Percentiles rank a stretch among this genome's conserved stretches.
Evolutionary conservation across 768 basidiomycete species (phyloP).

Genomic region (Amanita rimosa): DNA sequence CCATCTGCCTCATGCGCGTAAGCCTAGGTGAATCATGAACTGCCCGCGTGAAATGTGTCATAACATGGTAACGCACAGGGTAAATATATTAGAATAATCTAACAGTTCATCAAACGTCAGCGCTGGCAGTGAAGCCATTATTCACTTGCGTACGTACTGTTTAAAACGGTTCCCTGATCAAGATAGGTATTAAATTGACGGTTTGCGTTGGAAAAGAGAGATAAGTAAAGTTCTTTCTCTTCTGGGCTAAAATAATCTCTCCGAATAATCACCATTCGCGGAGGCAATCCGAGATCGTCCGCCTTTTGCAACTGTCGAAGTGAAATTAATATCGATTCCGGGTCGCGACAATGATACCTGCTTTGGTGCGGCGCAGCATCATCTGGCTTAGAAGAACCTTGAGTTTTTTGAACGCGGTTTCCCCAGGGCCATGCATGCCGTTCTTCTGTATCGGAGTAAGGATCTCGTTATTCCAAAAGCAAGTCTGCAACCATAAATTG

Average conservation of each 20-base stretch:
- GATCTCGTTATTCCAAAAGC: conserved; percentile 97
- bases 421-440: conserved; percentile 74
- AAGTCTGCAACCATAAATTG: conserved; percentile 42
- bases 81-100: conserved; percentile 90
- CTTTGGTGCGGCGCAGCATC: conserved; percentile 92
- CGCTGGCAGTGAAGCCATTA: background rate
- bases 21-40: conserved; percentile 34
- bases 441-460: conserved; percentile 91
- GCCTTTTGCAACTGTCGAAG: conserved; percentile 71
- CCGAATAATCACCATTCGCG: conserved; percentile 80
- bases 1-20: conserved; percentile 94
- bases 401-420: conserved; percentile 83
- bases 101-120: background rate
- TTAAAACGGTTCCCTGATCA: conserved; percentile 80
- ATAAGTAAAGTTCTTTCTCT: conserved; percentile 91
- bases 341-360: conserved; percentile 12
- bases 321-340: background rate
- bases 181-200: conserved; percentile 88
- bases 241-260: conserved; percentile 92
- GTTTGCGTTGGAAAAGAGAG: conserved; percentile 87
- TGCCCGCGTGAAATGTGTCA: background rate
- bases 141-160: conserved; percentile 48
- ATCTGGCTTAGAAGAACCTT: conserved; percentile 81
- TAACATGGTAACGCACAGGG: conserved; percentile 36
- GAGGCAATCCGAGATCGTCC: conserved; percentile 92